phyloP scores from a whole-genome alignment of 2,329 filamentous ascomycete genomes.

The Fusarium hostae region DNA sequence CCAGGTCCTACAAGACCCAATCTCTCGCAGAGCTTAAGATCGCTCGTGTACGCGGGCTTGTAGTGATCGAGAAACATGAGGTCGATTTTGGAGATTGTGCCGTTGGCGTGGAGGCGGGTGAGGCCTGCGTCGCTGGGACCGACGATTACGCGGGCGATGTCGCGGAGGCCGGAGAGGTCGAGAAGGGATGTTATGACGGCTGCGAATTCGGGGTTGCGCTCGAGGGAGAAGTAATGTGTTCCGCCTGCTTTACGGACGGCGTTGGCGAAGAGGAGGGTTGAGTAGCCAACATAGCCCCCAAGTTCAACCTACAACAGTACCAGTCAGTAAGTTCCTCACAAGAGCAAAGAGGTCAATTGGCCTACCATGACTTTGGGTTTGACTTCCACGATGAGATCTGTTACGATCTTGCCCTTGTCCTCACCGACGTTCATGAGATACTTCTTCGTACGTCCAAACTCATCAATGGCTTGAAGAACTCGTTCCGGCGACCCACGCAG shows the following conservation, averaged over 20 bases:
- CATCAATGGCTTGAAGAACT: constrained; percentile 76
- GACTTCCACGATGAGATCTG: constrained; percentile 71
- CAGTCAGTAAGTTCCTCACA: neutral
- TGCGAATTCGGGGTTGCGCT: constrained; percentile 78
- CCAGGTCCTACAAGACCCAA: constrained; percentile 72
- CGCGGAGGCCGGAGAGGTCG: constrained; percentile 77
- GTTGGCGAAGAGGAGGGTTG: constrained; percentile 78
- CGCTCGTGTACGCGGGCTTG: constrained; percentile 78
- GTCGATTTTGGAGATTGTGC: constrained; percentile 69
- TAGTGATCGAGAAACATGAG: constrained; percentile 84
- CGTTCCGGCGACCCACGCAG: constrained; percentile 72
- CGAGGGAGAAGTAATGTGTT: constrained; percentile 75
- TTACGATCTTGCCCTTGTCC: constrained; percentile 77
- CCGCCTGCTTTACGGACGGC: constrained; percentile 73
- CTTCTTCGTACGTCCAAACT: constrained; percentile 68
- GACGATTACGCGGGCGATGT: constrained; percentile 76
- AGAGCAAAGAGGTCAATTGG: neutral
- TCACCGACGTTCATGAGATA: constrained; percentile 85
- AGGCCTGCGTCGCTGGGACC: constrained; percentile 76
- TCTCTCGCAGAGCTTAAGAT: constrained; percentile 81
- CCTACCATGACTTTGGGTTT: constrained; percentile 74
- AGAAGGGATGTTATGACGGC: constrained; percentile 76
- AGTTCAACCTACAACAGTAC: constrained; percentile 68
- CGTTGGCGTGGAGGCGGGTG: constrained; percentile 65
- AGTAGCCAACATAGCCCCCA: constrained; percentile 85